phyloP scores from a whole-genome alignment of 441 rosid genomes.

The Rhodomyrtus psidioides region DNA sequence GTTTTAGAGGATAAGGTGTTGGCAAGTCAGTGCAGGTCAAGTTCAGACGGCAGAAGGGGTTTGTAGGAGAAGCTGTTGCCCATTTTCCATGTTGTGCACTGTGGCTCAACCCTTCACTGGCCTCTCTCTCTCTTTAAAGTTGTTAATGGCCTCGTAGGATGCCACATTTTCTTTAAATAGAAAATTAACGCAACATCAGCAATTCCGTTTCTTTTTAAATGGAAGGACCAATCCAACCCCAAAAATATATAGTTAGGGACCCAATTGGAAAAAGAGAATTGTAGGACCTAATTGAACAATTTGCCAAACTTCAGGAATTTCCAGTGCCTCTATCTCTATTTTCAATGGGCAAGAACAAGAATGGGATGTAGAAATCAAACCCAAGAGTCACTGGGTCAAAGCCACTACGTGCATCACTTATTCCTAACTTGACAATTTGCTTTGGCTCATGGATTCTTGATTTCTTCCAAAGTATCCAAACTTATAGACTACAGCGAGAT shows the following conservation, averaged over 20 bases:
- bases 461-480: neutral
- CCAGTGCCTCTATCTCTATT: neutral
- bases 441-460: neutral
- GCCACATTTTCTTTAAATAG: neutral
- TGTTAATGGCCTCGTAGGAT: neutral
- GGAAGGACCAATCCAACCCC: neutral
- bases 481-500: neutral
- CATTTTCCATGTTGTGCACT: neutral
- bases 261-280: neutral
- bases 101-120: too few species aligned
- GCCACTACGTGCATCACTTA: neutral
- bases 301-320: neutral
- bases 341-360: neutral
- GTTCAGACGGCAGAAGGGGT: neutral
- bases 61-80: neutral
- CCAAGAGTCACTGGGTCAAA: neutral
- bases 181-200: neutral
- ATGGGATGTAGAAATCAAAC: neutral
- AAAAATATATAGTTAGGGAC: neutral
- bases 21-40: neutral
- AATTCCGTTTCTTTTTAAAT: neutral
- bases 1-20: neutral
- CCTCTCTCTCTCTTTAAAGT: neutral
- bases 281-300: neutral
- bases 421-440: neutral